phyloP scores from a whole-genome alignment of 805 yeast species.

The Yamadazyma olivae region DNA sequence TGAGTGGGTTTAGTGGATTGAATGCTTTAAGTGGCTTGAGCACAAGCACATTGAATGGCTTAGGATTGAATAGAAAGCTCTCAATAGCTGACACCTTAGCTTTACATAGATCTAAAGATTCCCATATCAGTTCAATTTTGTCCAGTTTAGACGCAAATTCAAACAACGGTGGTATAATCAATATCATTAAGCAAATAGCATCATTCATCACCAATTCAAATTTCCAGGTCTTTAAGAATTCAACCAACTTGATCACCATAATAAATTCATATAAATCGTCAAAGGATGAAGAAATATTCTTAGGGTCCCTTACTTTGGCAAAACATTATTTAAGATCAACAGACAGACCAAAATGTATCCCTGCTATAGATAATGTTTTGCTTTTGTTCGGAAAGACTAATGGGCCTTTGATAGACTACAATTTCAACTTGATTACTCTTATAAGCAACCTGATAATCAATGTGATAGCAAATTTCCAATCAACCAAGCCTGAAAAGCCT shows the following conservation, averaged over 20 bases:
- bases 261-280: constrained; percentile 11
- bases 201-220: constrained; percentile 13
- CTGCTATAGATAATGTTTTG: constrained; percentile 13
- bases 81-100: constrained; percentile 64
- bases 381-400: constrained; percentile 10
- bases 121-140: constrained; percentile 20
- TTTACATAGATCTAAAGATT: constrained; percentile 38
- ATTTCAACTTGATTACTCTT: constrained; percentile 9
- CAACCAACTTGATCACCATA: constrained; percentile 12
- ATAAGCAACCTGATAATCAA: constrained; percentile 18
- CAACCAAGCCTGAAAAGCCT: constrained; percentile 21
- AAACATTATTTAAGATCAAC: constrained; percentile 10
- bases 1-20: neutral
- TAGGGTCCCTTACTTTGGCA: constrained; percentile 12
- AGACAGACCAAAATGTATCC: constrained; percentile 8
- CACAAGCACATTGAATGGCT: neutral
- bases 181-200: constrained; percentile 13
- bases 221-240: constrained; percentile 13
- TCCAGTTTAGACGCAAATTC: constrained; percentile 3
- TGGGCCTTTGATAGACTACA: constrained; percentile 7
- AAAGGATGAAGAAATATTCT: constrained; percentile 8
- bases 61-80: constrained; percentile 22
- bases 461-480: constrained; percentile 22
- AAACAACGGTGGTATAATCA: constrained; percentile 5
- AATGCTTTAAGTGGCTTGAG: neutral